Percentiles rank a stretch among this genome's conserved stretches.
These are phyloP conservation scores for Candida tropicalis DNA, from an alignment of 1,139 yeast species.

Conservation along the genomic window DNA sequence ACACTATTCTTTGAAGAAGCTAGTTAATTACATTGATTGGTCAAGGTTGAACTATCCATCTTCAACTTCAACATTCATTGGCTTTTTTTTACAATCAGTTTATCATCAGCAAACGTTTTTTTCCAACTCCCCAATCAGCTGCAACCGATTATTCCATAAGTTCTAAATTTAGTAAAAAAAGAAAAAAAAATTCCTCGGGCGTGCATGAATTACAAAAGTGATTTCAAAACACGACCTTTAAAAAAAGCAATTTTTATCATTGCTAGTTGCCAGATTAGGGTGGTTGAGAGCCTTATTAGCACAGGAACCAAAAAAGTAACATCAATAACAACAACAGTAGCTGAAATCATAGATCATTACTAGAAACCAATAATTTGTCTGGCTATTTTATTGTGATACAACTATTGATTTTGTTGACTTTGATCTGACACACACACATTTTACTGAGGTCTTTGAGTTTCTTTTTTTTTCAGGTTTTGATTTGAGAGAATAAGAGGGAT, in stretches of 20 bases:
- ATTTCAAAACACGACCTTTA: background rate
- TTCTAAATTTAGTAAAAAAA: conserved; percentile 2
- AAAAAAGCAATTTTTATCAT: conserved; percentile 7
- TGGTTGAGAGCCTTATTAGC: background rate
- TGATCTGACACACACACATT: background rate
- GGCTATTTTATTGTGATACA: too few relatives aligned
- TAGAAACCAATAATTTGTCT: too few relatives aligned
- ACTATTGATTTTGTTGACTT: background rate
- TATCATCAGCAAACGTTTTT: too few relatives aligned
- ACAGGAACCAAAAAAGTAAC: background rate
- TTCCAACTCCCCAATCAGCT: background rate
- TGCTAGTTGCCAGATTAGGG: conserved; percentile 3
- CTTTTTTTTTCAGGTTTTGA: background rate
- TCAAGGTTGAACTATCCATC: too few relatives aligned
- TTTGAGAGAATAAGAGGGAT: background rate
- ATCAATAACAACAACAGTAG: background rate
- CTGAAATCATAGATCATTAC: too few relatives aligned
- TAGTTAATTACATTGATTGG: too few relatives aligned
- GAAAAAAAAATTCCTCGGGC: conserved; percentile 1
- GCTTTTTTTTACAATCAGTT: too few relatives aligned
- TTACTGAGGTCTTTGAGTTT: background rate
- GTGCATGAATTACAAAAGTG: background rate
- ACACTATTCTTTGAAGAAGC: too few relatives aligned
- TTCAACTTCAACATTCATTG: too few relatives aligned
- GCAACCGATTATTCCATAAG: conserved; percentile 3